Percentiles rank a stretch among this genome's conserved stretches.
Conservation (phyloP, 2,329 filamentous ascomycete genomes). For the Lachnellula cervina region DNA sequence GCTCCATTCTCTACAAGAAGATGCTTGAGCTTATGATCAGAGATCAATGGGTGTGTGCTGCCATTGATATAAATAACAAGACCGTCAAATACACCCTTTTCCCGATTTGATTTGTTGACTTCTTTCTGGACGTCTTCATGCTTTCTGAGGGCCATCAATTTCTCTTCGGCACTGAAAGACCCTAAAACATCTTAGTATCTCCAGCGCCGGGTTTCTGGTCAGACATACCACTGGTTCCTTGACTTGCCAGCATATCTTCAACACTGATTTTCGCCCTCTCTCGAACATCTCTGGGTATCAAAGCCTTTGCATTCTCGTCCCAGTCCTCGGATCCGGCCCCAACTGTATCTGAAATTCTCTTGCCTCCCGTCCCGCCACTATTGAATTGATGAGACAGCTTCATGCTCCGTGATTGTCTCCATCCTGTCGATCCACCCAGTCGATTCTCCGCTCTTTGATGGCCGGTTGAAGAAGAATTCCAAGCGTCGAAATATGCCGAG, state of each 20-base stretch:
- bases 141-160: conserved; percentile 33
- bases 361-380: conserved; percentile 51
- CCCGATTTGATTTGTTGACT: conserved; percentile 25
- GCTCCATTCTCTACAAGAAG: conserved; percentile 72
- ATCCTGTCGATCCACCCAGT: conserved; percentile 57
- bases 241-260: conserved; percentile 48
- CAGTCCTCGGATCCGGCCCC: conserved; percentile 58
- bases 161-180: conserved; percentile 19
- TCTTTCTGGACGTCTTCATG: conserved; percentile 49
- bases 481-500: conserved; percentile 54
- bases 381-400: conserved; percentile 70
- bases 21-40: conserved; percentile 80
- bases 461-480: conserved; percentile 70
- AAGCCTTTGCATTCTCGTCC: conserved; percentile 40
- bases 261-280: conserved; percentile 38
- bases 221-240: conserved; percentile 30
- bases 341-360: conserved; percentile 58
- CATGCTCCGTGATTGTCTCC: conserved; percentile 63
- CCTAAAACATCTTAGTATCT: conserved; percentile 28
- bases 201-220: conserved; percentile 31
- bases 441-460: conserved; percentile 72
- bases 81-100: conserved; percentile 56
- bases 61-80: conserved; percentile 83
- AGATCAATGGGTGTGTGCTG: conserved; percentile 73
- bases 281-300: conserved; percentile 40